These are phyloP conservation scores for Elsinoe perseae DNA, from an alignment of 2,329 filamentous ascomycete species.

Conservation along the genomic window DNA sequence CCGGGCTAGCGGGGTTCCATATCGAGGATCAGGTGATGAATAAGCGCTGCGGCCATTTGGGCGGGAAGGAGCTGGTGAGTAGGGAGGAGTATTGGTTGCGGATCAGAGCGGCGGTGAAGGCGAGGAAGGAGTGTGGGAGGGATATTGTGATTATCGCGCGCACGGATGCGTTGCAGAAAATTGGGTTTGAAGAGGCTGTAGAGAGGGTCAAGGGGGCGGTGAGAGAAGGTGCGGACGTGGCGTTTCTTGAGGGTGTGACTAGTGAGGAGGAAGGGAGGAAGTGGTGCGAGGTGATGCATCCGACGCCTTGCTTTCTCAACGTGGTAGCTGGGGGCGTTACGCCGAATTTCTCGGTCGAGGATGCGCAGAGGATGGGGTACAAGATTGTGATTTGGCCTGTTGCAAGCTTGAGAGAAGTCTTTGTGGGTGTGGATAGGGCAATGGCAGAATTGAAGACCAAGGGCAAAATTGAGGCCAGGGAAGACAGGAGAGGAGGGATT, in stretches of 20 bases:
- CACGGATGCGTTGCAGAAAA: constrained; percentile 52
- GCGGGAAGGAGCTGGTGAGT: constrained; percentile 53
- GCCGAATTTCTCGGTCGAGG: constrained; percentile 45
- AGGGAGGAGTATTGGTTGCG: constrained; percentile 46
- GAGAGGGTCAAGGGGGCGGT: constrained; percentile 45
- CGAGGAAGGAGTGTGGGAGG: constrained; percentile 41
- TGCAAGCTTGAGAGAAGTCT: constrained; percentile 41
- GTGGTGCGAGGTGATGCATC: constrained; percentile 40
- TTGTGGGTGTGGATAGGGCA: constrained; percentile 25
- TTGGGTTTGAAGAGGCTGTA: constrained; percentile 52
- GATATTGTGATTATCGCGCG: constrained; percentile 60
- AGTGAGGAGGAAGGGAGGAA: constrained; percentile 43
- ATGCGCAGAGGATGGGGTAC: constrained; percentile 51
- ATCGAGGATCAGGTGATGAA: constrained; percentile 57
- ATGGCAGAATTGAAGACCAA: constrained; percentile 31
- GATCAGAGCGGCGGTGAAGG: constrained; percentile 48
- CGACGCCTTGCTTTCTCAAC: constrained; percentile 49
- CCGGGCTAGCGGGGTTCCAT: constrained; percentile 53
- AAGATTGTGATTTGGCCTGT: constrained; percentile 53
- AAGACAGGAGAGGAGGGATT: constrained; percentile 29
- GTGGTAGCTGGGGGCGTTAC: constrained; percentile 51
- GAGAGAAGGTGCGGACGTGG: constrained; percentile 49
- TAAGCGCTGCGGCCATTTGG: constrained; percentile 59
- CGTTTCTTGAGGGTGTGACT: constrained; percentile 53
- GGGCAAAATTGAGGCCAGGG: constrained; percentile 33